Evolutionary conservation across 116 monocot genomes (phyloP).

Genomic region (Trichopus zeylanicus): DNA sequence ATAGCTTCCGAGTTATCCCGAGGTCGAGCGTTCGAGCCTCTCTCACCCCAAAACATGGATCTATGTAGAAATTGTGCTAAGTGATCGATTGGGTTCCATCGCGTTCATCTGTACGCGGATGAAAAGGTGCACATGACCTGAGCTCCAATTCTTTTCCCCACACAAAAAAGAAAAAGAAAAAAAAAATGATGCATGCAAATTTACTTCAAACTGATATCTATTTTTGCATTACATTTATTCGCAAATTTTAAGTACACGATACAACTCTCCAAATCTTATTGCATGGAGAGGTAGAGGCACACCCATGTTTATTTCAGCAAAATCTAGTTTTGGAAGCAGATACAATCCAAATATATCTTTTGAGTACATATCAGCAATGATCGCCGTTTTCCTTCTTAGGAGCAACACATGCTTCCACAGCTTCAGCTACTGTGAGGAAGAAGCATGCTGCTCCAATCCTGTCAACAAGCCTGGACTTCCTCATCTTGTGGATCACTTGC

Average conservation of each 20-base stretch:
- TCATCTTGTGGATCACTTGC: slow-evolving; percentile 84
- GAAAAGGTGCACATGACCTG: not conserved
- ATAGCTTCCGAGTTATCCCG: slow-evolving; percentile 87
- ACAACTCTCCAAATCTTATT: no score
- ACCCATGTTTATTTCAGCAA: no score
- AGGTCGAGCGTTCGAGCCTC: slow-evolving; percentile 99
- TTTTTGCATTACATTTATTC: no score
- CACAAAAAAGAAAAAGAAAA: no score
- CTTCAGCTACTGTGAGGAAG: slow-evolving; percentile 70
- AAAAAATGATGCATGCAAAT: no score
- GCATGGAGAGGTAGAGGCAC: no score
- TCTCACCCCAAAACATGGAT: slow-evolving; percentile 66
- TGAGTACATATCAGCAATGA: not conserved
- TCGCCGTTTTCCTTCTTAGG: slow-evolving; percentile 15
- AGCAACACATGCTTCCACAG: slow-evolving; percentile 57
- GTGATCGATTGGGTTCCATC: not conserved
- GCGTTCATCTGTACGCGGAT: not conserved
- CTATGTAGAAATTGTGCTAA: not conserved
- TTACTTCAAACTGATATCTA: no score
- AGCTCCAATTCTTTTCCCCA: not conserved
- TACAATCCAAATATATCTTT: not conserved
- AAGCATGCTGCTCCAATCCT: slow-evolving; percentile 41
- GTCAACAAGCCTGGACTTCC: slow-evolving; percentile 39
- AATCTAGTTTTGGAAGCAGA: not conserved
- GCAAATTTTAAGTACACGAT: no score